A percentile compares a stretch with the other conserved stretches of the same genome.
These are phyloP conservation scores for Boletus sensibilis DNA, from an alignment of 768 basidiomycete species.

Conservation along the genomic window DNA sequence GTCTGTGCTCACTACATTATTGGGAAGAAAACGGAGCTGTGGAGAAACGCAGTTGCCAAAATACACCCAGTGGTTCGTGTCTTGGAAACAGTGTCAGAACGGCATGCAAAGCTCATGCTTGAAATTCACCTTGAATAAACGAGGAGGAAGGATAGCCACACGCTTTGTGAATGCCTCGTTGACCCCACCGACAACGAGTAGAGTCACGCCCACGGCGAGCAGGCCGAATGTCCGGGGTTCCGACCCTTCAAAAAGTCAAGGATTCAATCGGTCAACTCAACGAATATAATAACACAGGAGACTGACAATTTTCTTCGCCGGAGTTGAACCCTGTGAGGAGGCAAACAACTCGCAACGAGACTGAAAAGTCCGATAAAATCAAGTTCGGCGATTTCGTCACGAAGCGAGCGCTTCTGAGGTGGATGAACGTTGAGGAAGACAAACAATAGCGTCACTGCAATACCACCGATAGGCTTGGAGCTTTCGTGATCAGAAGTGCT, in stretches of 20 bases:
- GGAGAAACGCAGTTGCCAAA: constrained; percentile 56
- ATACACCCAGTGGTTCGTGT: constrained; percentile 67
- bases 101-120: not conserved
- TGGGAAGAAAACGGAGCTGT: constrained; percentile 60
- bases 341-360: constrained; percentile 62
- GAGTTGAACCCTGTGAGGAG: constrained; percentile 72
- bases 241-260: constrained; percentile 43
- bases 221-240: constrained; percentile 55
- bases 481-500: not conserved
- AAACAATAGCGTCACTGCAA: constrained; percentile 58
- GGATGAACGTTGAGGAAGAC: constrained; percentile 77
- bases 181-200: constrained; percentile 49
- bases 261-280: not conserved
- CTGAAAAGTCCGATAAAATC: constrained; percentile 67
- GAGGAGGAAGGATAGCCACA: constrained; percentile 70
- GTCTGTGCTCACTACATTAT: constrained; percentile 28
- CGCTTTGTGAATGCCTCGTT: constrained; percentile 62
- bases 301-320: constrained; percentile 63
- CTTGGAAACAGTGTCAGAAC: constrained; percentile 29
- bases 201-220: constrained; percentile 50
- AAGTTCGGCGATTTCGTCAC: constrained; percentile 57
- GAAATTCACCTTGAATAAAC: constrained; percentile 60
- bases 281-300: not conserved
- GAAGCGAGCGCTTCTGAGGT: constrained; percentile 54
- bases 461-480: constrained; percentile 64